Base-by-base conservation (phyloP, 139 green algal species). In the Auxenochlorella protothecoides region DNA sequence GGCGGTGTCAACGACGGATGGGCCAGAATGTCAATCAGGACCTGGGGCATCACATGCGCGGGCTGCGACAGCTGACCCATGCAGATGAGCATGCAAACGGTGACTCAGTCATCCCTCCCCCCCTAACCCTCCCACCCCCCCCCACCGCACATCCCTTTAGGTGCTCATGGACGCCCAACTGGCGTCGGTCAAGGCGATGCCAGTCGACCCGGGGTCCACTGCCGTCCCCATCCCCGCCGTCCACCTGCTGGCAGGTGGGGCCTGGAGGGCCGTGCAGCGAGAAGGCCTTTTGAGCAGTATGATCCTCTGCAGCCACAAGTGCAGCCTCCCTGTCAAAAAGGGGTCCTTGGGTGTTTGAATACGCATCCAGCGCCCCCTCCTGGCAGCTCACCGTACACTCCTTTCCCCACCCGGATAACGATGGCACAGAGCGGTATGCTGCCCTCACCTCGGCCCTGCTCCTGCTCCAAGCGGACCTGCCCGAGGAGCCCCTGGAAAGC, bases 391-490 rank as follows among this genome's bases (percentile, higher is more conserved):
- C 27, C 27, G 27, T 44, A 1, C 27, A 44, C 27, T 44, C 27
- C 27, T 1, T 44, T 44, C 27, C 27, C 27, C 27, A 44, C 27
- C 27, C 27, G 27, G 27, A 44, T 44, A 44, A 44, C 27, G 27
- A 44, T 44, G 27, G 27, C 27, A 69, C 72, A 72, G 74, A 75
- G 63, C 78, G 90, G 54, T 94, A 94, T 70, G 92, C 91, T 3
- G 85, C 89, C 60, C 85, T 97, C 44, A 81, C 89, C 5, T 75
- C 91, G 8, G 89, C 88, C 51, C 74, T 97, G 73, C 80, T 96
- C 15, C 71, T 85, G 61, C 86, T 97, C 7, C 92, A 93, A 79
- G 82, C 85, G 6, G 85, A 90, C 53, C 87, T 81, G 63, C 57
- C 79, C 60, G 80, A 87, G 55, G 81, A 75, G 8, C 85, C 89